Conservation (phyloP, 1,139 yeast species). For the Eremothecium sinecaudum region DNA sequence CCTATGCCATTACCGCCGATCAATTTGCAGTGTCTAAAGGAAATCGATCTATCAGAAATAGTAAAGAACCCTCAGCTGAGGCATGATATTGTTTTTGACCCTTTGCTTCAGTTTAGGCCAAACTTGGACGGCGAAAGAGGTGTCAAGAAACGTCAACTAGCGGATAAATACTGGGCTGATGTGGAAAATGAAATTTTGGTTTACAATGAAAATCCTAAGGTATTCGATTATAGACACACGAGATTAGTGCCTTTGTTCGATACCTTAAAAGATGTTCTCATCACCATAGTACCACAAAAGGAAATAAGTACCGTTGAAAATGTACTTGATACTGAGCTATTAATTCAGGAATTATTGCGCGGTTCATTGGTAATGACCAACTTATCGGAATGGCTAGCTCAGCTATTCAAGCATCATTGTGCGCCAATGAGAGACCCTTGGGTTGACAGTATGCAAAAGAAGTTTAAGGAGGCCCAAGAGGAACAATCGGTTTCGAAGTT, state of each 20-base stretch:
- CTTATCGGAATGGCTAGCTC: slow-evolving; percentile 29
- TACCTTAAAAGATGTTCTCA: slow-evolving; percentile 66
- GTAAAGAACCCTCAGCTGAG: slow-evolving; percentile 86
- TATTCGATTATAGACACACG: slow-evolving; percentile 36
- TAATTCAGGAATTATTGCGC: slow-evolving; percentile 65
- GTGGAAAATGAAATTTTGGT: slow-evolving; percentile 49
- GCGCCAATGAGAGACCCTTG: slow-evolving; percentile 93
- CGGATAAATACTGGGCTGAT: slow-evolving; percentile 78
- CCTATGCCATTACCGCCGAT: slow-evolving; percentile 60
- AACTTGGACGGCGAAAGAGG: slow-evolving; percentile 89
- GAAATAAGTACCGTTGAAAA: slow-evolving; percentile 64
- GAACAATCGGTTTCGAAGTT: slow-evolving; percentile 45
- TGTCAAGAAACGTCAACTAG: slow-evolving; percentile 59
- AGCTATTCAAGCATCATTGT: slow-evolving; percentile 39
- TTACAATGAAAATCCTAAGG: slow-evolving; percentile 23
- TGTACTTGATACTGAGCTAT: slow-evolving; percentile 66
- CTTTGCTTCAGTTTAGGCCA: slow-evolving; percentile 86
- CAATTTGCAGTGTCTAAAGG: slow-evolving; percentile 70
- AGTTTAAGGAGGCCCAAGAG: slow-evolving; percentile 55
- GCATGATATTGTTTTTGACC: slow-evolving; percentile 88
- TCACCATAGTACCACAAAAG: slow-evolving; percentile 67
- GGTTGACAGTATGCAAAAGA: slow-evolving; percentile 76
- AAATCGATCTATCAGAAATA: slow-evolving; percentile 81
- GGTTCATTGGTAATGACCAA: slow-evolving; percentile 31
- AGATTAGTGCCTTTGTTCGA: slow-evolving; percentile 60